These are phyloP conservation scores for Hysterangium stoloniferum DNA, from an alignment of 768 basidiomycete species.

Conservation along the genomic window DNA sequence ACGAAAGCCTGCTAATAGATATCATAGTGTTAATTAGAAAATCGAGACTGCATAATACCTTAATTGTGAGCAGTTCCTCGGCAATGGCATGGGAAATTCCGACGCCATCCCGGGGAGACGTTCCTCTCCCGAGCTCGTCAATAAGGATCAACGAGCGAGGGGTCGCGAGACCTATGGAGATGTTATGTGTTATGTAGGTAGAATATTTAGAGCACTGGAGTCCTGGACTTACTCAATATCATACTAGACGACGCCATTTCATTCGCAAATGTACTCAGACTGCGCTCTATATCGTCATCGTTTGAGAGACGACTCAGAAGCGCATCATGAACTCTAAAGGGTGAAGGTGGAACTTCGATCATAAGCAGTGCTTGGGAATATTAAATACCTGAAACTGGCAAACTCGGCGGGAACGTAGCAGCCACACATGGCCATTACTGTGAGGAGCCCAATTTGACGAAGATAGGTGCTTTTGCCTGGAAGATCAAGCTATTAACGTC, in stretches of 20 bases:
- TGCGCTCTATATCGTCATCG: constrained; percentile 87
- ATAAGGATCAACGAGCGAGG: constrained; percentile 69
- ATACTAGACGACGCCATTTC: constrained; percentile 92
- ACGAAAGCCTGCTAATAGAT: constrained; percentile 54
- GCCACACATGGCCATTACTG: constrained; percentile 83
- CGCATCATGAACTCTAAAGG: constrained; percentile 64
- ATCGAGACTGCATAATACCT: constrained; percentile 36
- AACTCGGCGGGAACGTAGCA: constrained; percentile 93
- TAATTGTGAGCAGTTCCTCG: constrained; percentile 63
- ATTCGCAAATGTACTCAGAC: constrained; percentile 87
- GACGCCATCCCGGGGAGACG: constrained; percentile 73
- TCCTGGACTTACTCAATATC: constrained; percentile 61
- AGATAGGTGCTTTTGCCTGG: constrained; percentile 90
- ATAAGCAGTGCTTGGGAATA: neutral
- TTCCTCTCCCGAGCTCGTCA: constrained; percentile 92
- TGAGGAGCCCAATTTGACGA: constrained; percentile 75
- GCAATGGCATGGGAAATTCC: constrained; percentile 82
- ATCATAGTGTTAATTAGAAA: neutral
- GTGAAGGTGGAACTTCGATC: neutral
- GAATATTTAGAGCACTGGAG: neutral
- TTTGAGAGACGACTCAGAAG: constrained; percentile 86
- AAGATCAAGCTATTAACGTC: neutral
- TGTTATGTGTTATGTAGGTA: constrained; percentile 7
- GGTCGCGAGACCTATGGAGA: constrained; percentile 73
- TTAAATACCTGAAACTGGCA: constrained; percentile 69